Conservation (phyloP, 148 eudicot species). For the Tetragonia tetragonoides region DNA sequence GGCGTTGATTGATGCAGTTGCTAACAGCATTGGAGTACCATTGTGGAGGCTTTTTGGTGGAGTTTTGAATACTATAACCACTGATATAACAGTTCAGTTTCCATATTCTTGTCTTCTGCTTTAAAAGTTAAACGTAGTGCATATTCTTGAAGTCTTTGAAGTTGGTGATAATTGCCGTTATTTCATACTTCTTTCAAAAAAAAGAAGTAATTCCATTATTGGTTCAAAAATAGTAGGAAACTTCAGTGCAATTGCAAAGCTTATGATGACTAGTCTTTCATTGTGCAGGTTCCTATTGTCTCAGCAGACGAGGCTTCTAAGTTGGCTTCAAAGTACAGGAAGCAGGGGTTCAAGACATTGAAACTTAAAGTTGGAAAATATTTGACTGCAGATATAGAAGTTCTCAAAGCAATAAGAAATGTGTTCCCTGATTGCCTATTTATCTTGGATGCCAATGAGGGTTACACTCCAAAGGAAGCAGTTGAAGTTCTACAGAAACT, state of each 20-base stretch:
- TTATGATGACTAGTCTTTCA: slow-evolving; percentile 5
- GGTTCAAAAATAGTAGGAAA: background rate
- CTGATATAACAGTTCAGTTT: slow-evolving; percentile 76
- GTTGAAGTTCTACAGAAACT: slow-evolving; percentile 68
- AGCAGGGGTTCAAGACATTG: slow-evolving; percentile 71
- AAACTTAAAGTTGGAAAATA: slow-evolving; percentile 91
- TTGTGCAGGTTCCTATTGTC: slow-evolving; percentile 75
- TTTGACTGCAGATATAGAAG: slow-evolving; percentile 63
- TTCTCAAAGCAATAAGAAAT: slow-evolving; percentile 60
- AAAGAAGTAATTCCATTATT: no score
- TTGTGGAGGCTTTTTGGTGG: slow-evolving; percentile 91
- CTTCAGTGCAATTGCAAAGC: background rate
- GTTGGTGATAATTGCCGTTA: background rate
- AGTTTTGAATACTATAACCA: slow-evolving; percentile 60
- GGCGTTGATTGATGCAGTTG: slow-evolving; percentile 92
- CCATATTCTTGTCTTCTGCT: slow-evolving; percentile 4
- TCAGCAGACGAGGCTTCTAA: slow-evolving; percentile 59
- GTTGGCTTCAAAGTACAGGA: slow-evolving; percentile 59
- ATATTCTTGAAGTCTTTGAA: background rate
- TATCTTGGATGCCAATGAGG: slow-evolving; percentile 91
- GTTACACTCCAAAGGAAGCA: slow-evolving; percentile 70
- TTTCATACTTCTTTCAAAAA: background rate
- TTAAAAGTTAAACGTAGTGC: background rate
- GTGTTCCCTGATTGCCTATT: slow-evolving; percentile 66
- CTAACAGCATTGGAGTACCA: slow-evolving; percentile 70